Evolutionary conservation across 2,329 filamentous ascomycete species (phyloP).

Genomic region (Paecilomyces niveus): DNA sequence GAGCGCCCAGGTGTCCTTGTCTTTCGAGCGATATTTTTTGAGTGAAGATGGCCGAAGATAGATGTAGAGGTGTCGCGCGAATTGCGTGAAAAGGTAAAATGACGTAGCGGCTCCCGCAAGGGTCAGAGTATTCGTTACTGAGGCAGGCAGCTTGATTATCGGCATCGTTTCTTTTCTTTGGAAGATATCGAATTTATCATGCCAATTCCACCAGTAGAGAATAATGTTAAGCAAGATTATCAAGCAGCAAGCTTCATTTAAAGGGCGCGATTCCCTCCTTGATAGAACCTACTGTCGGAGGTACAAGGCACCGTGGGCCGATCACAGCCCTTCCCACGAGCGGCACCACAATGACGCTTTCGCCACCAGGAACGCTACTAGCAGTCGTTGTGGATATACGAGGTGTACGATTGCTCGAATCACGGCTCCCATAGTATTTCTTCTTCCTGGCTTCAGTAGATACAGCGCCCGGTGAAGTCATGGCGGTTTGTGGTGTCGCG

Average conservation of each 20-base stretch:
- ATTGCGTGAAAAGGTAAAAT: background rate
- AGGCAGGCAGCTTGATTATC: background rate
- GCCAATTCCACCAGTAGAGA: background rate
- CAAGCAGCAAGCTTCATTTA: background rate
- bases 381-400: background rate
- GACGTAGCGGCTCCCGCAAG: background rate
- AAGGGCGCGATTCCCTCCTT: background rate
- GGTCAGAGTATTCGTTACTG: background rate
- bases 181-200: background rate
- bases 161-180: background rate
- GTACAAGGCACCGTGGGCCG: background rate
- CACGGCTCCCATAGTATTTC: background rate
- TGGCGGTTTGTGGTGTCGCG: background rate
- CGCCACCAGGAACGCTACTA: background rate
- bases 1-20: conserved; percentile 36
- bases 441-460: background rate
- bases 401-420: background rate
- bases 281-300: background rate
- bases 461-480: background rate
- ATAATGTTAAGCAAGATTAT: background rate
- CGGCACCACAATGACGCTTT: background rate
- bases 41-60: conserved; percentile 12
- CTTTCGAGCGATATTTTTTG: conserved; percentile 8
- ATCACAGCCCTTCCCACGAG: background rate
- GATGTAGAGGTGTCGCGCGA: conserved; percentile 5